phyloP scores from a whole-genome alignment of 2,329 filamentous ascomycete genomes.

The Monosporascus sp. region DNA sequence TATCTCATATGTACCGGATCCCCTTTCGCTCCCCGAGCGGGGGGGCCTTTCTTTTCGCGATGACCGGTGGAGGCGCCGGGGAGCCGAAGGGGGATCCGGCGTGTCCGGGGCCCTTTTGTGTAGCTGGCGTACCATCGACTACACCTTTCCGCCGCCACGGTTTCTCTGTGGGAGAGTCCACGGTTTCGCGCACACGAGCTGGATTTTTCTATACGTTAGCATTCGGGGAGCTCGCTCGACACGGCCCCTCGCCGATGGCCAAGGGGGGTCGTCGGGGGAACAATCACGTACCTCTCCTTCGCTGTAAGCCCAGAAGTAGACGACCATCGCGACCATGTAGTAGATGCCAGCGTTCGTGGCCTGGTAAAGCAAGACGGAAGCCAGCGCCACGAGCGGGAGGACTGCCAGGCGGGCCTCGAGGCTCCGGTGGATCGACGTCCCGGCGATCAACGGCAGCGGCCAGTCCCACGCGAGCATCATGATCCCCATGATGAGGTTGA shows the following conservation, averaged over 20 bases:
- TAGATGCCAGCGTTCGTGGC: constrained; percentile 89
- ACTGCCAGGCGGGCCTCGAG: constrained; percentile 81
- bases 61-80: neutral
- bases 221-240: neutral
- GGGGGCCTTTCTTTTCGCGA: neutral
- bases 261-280: too few relatives aligned
- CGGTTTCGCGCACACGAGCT: constrained; percentile 64
- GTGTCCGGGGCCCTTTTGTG: neutral
- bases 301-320: constrained; percentile 96
- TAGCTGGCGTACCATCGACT: constrained; percentile 28
- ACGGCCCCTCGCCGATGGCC: too few relatives aligned
- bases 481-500: constrained; percentile 82
- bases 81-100: neutral
- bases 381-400: constrained; percentile 71
- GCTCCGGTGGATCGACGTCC: constrained; percentile 73
- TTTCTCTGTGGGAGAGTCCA: constrained; percentile 63
- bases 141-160: constrained; percentile 32
- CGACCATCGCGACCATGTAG: constrained; percentile 76
- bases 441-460: constrained; percentile 74
- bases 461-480: constrained; percentile 83
- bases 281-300: constrained; percentile 74
- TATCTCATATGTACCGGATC: neutral
- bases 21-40: neutral
- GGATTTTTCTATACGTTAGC: constrained; percentile 2
- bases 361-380: constrained; percentile 79